These are phyloP conservation scores for Fomes fomentarius DNA, from an alignment of 1,284 basidiomycete species.

Conservation along the genomic window DNA sequence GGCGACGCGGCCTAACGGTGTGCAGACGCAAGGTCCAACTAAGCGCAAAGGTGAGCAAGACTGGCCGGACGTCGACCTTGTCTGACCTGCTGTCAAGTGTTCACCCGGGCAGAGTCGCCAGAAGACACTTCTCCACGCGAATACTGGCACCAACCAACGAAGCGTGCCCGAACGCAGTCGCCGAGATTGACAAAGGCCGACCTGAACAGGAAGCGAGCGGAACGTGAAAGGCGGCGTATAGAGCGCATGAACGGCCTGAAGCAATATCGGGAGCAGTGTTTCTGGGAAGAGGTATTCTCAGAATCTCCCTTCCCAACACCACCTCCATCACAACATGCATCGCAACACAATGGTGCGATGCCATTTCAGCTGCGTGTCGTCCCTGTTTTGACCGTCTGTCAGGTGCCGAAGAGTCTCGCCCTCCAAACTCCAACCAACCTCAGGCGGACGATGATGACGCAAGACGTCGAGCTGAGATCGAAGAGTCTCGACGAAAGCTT, in stretches of 20 bases:
- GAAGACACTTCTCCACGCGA: neutral
- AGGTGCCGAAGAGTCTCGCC: neutral
- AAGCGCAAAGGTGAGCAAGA: conserved; percentile 24
- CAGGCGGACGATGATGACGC: conserved; percentile 37
- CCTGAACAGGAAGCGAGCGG: conserved; percentile 41
- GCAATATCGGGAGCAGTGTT: conserved; percentile 38
- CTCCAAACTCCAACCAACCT: conserved; percentile 11
- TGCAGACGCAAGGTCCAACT: conserved; percentile 9
- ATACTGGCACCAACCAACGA: conserved; percentile 6
- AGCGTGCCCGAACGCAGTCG: conserved; percentile 17
- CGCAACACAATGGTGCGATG: conserved; percentile 11
- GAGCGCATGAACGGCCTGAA: conserved; percentile 41
- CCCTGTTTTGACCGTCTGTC: neutral
- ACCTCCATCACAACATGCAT: conserved; percentile 15
- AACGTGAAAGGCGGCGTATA: conserved; percentile 37
- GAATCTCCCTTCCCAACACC: conserved; percentile 12
- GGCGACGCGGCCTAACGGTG: neutral
- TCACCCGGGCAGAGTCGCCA: neutral
- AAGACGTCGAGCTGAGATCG: conserved; percentile 49
- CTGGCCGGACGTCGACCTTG: neutral
- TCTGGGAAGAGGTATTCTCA: conserved; percentile 44
- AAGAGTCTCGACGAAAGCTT: conserved; percentile 68
- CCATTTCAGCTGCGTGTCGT: neutral
- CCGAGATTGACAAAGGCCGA: conserved; percentile 43
- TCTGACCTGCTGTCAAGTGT: neutral